These are phyloP conservation scores for Stromatinia cepivora DNA, from an alignment of 2,329 filamentous ascomycete genomes.

Conservation along the genomic window DNA sequence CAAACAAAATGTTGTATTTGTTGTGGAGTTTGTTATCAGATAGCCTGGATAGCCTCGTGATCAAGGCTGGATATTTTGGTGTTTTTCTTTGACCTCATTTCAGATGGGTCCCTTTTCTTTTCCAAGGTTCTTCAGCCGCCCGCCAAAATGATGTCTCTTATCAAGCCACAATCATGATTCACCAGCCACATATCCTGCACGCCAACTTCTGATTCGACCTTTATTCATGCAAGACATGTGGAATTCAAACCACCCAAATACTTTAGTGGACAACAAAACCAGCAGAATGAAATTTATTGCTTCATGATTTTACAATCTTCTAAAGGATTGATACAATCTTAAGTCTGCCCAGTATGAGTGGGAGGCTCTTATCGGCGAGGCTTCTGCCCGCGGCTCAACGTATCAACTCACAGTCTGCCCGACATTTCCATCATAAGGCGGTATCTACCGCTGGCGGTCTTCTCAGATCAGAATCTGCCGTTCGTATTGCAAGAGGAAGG, in stretches of 20 bases:
- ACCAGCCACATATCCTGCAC: constrained; percentile 26
- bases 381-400: constrained; percentile 66
- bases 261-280: constrained; percentile 22
- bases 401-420: constrained; percentile 54
- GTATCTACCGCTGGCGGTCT: constrained; percentile 66
- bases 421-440: constrained; percentile 60
- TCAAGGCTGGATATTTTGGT: constrained; percentile 7
- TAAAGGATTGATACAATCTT: constrained; percentile 25
- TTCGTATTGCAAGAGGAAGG: constrained; percentile 61
- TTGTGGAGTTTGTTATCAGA: constrained; percentile 15
- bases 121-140: neutral
- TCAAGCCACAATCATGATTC: neutral
- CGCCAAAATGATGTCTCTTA: neutral
- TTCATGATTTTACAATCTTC: constrained; percentile 18
- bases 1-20: constrained; percentile 11
- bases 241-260: constrained; percentile 6
- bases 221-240: constrained; percentile 21
- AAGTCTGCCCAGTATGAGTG: constrained; percentile 39
- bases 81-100: neutral
- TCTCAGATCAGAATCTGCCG: constrained; percentile 62
- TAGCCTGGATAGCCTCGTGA: neutral
- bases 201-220: constrained; percentile 28
- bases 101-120: too few species aligned
- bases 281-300: constrained; percentile 15
- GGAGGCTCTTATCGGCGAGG: constrained; percentile 70